These are phyloP conservation scores for Endoconidiophora laricicola DNA, from an alignment of 2,329 filamentous ascomycete species.

Conservation along the genomic window DNA sequence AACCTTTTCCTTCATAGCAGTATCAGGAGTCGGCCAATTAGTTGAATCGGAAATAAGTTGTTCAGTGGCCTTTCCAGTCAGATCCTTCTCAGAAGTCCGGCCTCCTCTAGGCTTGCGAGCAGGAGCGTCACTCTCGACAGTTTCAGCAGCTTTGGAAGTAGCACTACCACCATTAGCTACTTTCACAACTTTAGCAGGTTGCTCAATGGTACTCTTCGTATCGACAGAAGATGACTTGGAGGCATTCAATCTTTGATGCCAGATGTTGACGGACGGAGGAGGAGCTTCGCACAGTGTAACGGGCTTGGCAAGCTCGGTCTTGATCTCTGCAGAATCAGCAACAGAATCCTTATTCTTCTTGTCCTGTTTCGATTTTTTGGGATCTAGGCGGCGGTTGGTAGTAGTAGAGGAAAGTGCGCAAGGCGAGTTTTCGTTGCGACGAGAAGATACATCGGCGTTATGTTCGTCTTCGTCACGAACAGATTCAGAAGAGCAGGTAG, in stretches of 20 bases:
- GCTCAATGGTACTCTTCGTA: constrained; percentile 14
- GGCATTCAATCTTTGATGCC: constrained; percentile 63
- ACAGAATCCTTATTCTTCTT: constrained; percentile 39
- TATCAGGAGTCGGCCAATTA: constrained; percentile 83
- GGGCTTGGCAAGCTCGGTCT: constrained; percentile 38
- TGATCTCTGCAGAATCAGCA: constrained; percentile 22
- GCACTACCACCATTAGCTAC: constrained; percentile 17
- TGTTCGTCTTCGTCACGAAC: constrained; percentile 25
- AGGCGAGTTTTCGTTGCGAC: constrained; percentile 21
- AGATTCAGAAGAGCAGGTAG: constrained; percentile 22
- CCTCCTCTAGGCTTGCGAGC: constrained; percentile 23
- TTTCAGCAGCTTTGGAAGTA: constrained; percentile 15
- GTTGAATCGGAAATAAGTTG: constrained; percentile 38
- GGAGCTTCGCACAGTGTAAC: constrained; percentile 64
- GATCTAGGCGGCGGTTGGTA: constrained; percentile 16
- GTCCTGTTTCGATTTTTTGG: constrained; percentile 33
- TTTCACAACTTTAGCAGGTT: constrained; percentile 26
- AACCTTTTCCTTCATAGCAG: constrained; percentile 52
- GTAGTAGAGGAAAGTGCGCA: constrained; percentile 5
- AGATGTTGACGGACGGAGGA: constrained; percentile 70
- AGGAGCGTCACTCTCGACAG: constrained; percentile 22
- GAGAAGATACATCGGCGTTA: constrained; percentile 25
- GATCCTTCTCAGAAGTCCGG: constrained; percentile 18
- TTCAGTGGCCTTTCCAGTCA: constrained; percentile 4
- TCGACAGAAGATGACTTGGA: constrained; percentile 46